Evolutionary conservation across 2,329 filamentous ascomycete genomes (phyloP).

Genomic region (Aureobasidium mangrovei): DNA sequence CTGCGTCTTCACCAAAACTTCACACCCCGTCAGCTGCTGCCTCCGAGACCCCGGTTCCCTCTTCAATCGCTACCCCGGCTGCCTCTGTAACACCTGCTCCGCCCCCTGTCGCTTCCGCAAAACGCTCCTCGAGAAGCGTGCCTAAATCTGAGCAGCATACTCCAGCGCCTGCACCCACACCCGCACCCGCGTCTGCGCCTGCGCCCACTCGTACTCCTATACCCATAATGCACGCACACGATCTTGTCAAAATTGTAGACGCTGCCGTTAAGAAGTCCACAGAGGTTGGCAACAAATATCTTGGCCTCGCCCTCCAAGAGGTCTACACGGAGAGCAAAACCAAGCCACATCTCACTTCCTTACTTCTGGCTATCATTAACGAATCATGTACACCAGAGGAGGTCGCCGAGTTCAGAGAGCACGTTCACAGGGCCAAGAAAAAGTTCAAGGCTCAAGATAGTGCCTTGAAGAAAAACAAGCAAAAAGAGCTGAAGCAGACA

Average conservation of each 20-base stretch:
- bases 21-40: constrained; percentile 15
- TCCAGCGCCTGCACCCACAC: not conserved
- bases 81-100: not conserved
- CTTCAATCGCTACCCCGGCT: not conserved
- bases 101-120: not conserved
- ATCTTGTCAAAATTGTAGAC: constrained; percentile 29
- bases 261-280: constrained; percentile 34
- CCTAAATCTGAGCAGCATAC: not conserved
- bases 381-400: constrained; percentile 33
- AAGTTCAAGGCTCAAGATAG: constrained; percentile 24
- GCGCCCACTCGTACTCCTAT: not conserved
- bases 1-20: constrained; percentile 17
- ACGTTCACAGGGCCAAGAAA: constrained; percentile 37
- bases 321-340: constrained; percentile 34
- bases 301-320: constrained; percentile 34
- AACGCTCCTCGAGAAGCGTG: not conserved
- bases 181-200: not conserved
- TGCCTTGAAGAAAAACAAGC: constrained; percentile 21
- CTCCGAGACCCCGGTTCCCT: constrained; percentile 4
- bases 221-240: not conserved
- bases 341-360: constrained; percentile 29
- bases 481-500: constrained; percentile 27
- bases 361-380: constrained; percentile 37
- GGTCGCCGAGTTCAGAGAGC: constrained; percentile 32
- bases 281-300: constrained; percentile 28